Evolutionary conservation across 1,139 yeast species (phyloP).

Genomic region (Yamadazyma songkhlaensis): DNA sequence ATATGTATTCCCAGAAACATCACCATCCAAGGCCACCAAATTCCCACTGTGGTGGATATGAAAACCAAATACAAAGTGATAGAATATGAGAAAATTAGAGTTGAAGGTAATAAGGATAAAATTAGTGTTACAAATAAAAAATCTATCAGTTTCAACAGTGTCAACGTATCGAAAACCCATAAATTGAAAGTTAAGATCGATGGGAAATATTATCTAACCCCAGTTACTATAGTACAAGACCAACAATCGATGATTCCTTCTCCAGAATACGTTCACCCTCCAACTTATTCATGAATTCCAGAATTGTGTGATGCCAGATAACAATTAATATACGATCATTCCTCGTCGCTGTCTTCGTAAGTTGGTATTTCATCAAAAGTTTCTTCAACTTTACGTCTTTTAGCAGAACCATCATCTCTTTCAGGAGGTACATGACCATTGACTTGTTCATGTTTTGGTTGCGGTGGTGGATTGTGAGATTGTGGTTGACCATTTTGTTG

Average conservation of each 20-base stretch:
- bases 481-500: neutral
- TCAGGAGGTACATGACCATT: neutral
- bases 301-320: too few species aligned
- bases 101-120: neutral
- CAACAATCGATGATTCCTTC: neutral
- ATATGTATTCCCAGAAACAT: neutral
- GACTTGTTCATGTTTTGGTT: neutral
- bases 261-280: constrained; percentile 1
- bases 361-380: constrained; percentile 36
- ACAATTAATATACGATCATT: constrained; percentile 11
- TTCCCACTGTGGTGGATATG: neutral
- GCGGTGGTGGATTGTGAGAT: neutral
- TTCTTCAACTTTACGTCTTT: constrained; percentile 6
- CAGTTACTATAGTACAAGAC: constrained; percentile 1
- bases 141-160: neutral
- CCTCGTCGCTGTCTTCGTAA: constrained; percentile 43
- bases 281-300: too few species aligned
- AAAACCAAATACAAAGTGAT: neutral
- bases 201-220: neutral
- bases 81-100: constrained; percentile 1
- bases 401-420: constrained; percentile 1
- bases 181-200: neutral
- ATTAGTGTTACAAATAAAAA: constrained; percentile 1
- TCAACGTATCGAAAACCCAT: constrained; percentile 1
- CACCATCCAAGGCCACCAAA: neutral